A percentile compares a stretch with the other conserved stretches of the same genome.
Evolutionary conservation across 2,329 filamentous ascomycete species (phyloP).

Genomic region (Colletotrichum sansevieriae): DNA sequence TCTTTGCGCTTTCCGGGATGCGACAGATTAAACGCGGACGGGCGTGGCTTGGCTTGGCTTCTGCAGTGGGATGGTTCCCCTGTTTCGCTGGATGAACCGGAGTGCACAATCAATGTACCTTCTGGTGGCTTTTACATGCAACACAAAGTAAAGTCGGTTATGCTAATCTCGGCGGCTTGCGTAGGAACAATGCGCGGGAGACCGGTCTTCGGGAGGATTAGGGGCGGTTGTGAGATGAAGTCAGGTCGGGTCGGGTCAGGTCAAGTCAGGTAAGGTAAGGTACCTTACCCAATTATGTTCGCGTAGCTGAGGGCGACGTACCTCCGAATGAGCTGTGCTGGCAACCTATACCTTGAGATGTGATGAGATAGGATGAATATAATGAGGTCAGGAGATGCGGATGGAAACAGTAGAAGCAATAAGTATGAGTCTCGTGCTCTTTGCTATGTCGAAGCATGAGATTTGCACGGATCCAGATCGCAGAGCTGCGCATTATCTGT

Average conservation of each 20-base stretch:
- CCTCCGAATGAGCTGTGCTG: too few species aligned
- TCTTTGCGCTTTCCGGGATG: neutral
- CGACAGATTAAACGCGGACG: conserved; percentile 5
- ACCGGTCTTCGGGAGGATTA: conserved; percentile 5
- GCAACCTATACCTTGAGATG: neutral
- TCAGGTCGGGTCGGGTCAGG: too few species aligned
- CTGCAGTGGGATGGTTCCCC: neutral
- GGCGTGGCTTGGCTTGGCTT: conserved; percentile 2
- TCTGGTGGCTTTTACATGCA: neutral
- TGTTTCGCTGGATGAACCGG: conserved; percentile 11
- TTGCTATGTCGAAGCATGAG: neutral
- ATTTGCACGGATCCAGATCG: conserved; percentile 16
- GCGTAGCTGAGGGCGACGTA: conserved; percentile 8
- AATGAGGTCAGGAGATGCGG: neutral
- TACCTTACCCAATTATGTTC: neutral
- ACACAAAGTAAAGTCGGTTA: neutral
- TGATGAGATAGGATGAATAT: neutral
- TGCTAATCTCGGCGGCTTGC: neutral
- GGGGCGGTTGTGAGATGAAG: neutral
- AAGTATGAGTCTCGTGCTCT: neutral
- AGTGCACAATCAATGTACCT: neutral
- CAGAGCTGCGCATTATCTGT: conserved; percentile 16
- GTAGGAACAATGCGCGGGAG: neutral
- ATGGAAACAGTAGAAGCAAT: neutral
- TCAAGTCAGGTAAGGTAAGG: neutral